phyloP scores from a whole-genome alignment of 495 filamentous ascomycete species.

The Acidiella bohemica region DNA sequence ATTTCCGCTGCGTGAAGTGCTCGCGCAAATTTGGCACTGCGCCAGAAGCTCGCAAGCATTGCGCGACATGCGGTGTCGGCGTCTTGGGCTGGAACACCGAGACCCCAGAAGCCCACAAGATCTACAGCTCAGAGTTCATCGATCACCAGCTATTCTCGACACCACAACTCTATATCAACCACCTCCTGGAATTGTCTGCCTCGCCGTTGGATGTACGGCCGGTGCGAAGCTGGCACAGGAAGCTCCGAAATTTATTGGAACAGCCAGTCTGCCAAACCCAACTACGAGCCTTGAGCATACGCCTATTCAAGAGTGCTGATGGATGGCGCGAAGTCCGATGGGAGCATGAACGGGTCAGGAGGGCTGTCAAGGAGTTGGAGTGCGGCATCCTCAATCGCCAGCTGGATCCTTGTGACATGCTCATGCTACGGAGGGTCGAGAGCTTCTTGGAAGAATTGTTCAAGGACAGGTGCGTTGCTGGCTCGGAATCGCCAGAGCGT shows the following conservation, averaged over 20 bases:
- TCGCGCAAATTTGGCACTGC: slow-evolving; percentile 1
- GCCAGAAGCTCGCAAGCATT: slow-evolving; percentile 14
- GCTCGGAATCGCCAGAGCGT: not conserved
- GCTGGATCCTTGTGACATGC: not conserved
- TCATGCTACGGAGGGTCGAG: not conserved
- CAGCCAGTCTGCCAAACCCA: not conserved
- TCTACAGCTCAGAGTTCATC: slow-evolving; percentile 13
- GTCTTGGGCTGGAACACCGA: slow-evolving; percentile 1
- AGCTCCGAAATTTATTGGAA: slow-evolving; percentile 10
- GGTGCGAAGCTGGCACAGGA: slow-evolving; percentile 2
- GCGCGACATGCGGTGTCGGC: slow-evolving; percentile 2
- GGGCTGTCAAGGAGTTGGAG: slow-evolving; percentile 10
- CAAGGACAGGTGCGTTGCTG: not conserved
- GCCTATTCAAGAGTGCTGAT: not conserved
- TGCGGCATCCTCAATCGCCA: slow-evolving; percentile 1
- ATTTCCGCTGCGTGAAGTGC: slow-evolving; percentile 13
- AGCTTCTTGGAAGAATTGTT: slow-evolving; percentile 2
- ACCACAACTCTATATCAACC: slow-evolving; percentile 7
- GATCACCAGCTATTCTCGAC: slow-evolving; percentile 4
- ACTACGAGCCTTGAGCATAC: not conserved
- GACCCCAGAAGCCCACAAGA: slow-evolving; percentile 1
- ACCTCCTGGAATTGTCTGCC: slow-evolving; percentile 8
- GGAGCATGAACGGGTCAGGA: slow-evolving; percentile 2
- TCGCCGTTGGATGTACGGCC: not conserved
- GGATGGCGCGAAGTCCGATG: slow-evolving; percentile 7